Conservation (phyloP, 495 filamentous ascomycete genomes). For the Penicillium herquei region DNA sequence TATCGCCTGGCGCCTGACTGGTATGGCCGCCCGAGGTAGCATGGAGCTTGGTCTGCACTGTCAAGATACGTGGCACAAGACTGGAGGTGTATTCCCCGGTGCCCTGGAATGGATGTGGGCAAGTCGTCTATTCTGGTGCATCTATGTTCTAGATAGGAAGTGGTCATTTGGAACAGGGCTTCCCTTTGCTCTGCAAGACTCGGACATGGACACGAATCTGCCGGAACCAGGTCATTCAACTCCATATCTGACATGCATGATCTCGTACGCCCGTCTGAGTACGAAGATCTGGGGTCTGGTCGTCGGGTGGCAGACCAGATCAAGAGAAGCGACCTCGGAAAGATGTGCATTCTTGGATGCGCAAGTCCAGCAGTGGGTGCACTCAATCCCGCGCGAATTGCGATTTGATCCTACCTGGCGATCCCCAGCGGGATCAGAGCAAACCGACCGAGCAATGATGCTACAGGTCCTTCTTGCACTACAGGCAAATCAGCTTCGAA, state of each 20-base stretch:
- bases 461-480: constrained; percentile 58
- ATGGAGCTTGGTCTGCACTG: constrained; percentile 78
- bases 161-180: constrained; percentile 81
- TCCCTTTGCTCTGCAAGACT: constrained; percentile 75
- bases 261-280: constrained; percentile 68
- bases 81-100: constrained; percentile 52
- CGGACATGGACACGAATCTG: constrained; percentile 74
- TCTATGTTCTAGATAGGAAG: constrained; percentile 75
- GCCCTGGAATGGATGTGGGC: constrained; percentile 60
- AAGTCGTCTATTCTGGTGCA: constrained; percentile 75
- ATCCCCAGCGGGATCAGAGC: constrained; percentile 29
- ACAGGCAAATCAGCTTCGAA: constrained; percentile 76
- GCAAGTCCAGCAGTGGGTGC: constrained; percentile 74
- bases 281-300: constrained; percentile 71
- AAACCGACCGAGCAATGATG: constrained; percentile 31
- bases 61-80: constrained; percentile 64
- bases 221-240: constrained; percentile 57
- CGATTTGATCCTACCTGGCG: constrained; percentile 49
- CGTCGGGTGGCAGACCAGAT: constrained; percentile 46
- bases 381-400: constrained; percentile 53
- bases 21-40: constrained; percentile 66
- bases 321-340: constrained; percentile 49
- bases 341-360: constrained; percentile 71
- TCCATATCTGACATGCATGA: constrained; percentile 48
- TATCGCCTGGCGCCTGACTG: constrained; percentile 73